A percentile compares a stretch with the other conserved stretches of the same genome.
These are phyloP conservation scores for Paraphaeosphaeria sporulosa DNA, from an alignment of 2,329 filamentous ascomycete genomes.

Conservation along the genomic window DNA sequence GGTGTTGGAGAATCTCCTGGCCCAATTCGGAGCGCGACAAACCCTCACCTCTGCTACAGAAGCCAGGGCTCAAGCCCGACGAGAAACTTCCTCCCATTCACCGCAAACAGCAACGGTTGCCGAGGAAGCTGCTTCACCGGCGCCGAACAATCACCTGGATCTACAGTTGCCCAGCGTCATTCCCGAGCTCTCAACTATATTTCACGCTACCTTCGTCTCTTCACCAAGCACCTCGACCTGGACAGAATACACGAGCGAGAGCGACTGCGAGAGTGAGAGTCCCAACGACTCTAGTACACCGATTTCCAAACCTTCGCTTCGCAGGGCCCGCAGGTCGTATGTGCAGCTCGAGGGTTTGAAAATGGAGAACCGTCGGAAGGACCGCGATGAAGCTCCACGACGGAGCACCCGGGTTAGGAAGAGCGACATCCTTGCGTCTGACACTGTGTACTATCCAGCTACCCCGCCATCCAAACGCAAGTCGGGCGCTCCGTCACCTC, in stretches of 20 bases:
- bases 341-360: conserved; percentile 36
- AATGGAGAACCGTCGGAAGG: conserved; percentile 40
- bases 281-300: conserved; percentile 12
- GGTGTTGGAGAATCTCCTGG: conserved; percentile 34
- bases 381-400: conserved; percentile 24
- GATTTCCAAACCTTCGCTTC: conserved; percentile 29
- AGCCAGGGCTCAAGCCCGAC: conserved; percentile 20
- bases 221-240: not conserved
- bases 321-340: conserved; percentile 19
- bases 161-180: conserved; percentile 12
- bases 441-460: conserved; percentile 30
- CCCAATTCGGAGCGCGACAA: conserved; percentile 38
- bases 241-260: not conserved
- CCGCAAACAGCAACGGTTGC: conserved; percentile 4
- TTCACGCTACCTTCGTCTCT: not conserved
- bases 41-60: conserved; percentile 44
- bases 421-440: conserved; percentile 39
- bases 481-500: conserved; percentile 17
- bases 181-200: conserved; percentile 11
- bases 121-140: not conserved
- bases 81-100: conserved; percentile 19
- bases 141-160: conserved; percentile 11
- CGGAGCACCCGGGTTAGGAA: conserved; percentile 36
- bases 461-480: conserved; percentile 18
- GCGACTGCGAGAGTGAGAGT: conserved; percentile 3